These are phyloP conservation scores for Medicago arabica DNA, from an alignment of 306 rosid species.

Conservation along the genomic window DNA sequence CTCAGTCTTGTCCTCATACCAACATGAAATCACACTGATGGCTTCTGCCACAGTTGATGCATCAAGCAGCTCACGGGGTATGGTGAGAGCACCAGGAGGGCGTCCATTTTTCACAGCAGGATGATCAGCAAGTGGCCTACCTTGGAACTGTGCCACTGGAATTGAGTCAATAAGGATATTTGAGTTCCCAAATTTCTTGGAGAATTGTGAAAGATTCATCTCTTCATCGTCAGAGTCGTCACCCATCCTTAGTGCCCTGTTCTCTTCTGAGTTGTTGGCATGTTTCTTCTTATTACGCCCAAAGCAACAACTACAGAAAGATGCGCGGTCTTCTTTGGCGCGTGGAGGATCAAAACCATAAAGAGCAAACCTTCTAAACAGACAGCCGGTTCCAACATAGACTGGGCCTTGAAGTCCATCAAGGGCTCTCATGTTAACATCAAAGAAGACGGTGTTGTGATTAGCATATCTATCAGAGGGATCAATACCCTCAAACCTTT, in stretches of 20 bases:
- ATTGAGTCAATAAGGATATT: constrained; percentile 86
- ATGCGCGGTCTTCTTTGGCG: constrained; percentile 68
- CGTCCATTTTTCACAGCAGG: constrained; percentile 96
- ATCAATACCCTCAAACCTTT: constrained; percentile 96
- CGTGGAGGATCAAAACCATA: constrained; percentile 98
- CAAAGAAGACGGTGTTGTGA: constrained; percentile 96
- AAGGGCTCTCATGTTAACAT: constrained; percentile 96
- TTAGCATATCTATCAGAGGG: constrained; percentile 98
- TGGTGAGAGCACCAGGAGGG: constrained; percentile 85
- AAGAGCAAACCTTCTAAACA: constrained; percentile 85
- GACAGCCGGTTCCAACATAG: constrained; percentile 96
- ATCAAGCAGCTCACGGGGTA: constrained; percentile 86
- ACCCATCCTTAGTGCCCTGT: constrained; percentile 80
- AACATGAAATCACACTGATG: constrained; percentile 92
- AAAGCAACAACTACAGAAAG: constrained; percentile 79
- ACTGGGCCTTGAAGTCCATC: constrained; percentile 98
- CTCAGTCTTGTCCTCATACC: constrained; percentile 97
- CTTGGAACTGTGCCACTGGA: constrained; percentile 95
- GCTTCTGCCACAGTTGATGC: constrained; percentile 98
- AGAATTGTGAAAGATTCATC: constrained; percentile 79
- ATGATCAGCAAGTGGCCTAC: constrained; percentile 98
- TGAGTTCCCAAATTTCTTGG: constrained; percentile 94
- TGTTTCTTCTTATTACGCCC: constrained; percentile 58
- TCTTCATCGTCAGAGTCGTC: constrained; percentile 89
- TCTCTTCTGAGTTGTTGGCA: constrained; percentile 65